These are phyloP conservation scores for Exophiala aquamarina DNA, from an alignment of 2,329 filamentous ascomycete genomes.

Conservation along the genomic window DNA sequence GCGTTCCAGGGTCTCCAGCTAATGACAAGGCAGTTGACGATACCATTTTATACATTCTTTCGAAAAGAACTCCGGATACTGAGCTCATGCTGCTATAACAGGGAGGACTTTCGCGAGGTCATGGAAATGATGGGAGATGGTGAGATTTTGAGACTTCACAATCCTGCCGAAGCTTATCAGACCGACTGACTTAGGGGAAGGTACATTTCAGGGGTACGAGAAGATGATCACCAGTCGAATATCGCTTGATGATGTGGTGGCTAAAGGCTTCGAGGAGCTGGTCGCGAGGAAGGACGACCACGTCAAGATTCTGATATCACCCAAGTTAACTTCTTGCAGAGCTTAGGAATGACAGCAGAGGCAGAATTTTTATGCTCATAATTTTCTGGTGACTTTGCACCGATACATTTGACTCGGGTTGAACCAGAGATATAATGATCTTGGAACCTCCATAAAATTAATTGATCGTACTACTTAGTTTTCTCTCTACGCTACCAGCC, in stretches of 20 bases:
- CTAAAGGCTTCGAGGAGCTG: constrained; percentile 57
- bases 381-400: too few species aligned
- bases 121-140: constrained; percentile 33
- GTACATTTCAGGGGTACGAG: constrained; percentile 32
- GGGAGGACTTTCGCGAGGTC: constrained; percentile 34
- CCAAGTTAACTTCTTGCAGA: background rate
- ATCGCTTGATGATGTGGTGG: constrained; percentile 53
- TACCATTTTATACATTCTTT: constrained; percentile 30
- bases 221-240: constrained; percentile 62
- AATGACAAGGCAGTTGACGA: constrained; percentile 23
- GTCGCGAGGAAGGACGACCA: constrained; percentile 60
- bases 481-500: too few species aligned
- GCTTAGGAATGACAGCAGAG: too few species aligned
- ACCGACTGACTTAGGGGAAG: constrained; percentile 16
- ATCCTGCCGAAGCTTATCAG: background rate
- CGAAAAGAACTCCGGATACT: constrained; percentile 33
- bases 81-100: constrained; percentile 33
- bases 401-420: too few species aligned
- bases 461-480: too few species aligned
- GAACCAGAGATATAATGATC: too few species aligned
- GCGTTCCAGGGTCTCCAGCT: background rate
- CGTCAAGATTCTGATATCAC: constrained; percentile 54
- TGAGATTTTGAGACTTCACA: constrained; percentile 6
- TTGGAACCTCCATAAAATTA: too few species aligned
- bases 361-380: too few species aligned